Base-by-base conservation (phyloP, 257 asterid species). In the Fraxinus pennsylvanica region DNA sequence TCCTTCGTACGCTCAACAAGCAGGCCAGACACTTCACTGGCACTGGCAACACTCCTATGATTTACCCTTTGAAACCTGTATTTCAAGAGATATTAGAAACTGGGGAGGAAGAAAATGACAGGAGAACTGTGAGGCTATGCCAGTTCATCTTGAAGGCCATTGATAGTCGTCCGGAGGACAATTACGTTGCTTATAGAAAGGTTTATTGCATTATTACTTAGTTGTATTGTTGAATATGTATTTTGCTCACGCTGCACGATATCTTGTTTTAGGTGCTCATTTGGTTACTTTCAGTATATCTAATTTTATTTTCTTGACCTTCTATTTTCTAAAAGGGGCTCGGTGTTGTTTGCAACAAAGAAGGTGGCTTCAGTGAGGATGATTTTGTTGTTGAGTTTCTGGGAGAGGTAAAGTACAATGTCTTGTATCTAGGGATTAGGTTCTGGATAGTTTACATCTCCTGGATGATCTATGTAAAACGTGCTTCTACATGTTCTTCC, bases 351-450 rank as follows among this genome's bases (percentile, higher is more conserved):
- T 96, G 99, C 95, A 87, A 92, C 82, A 96, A 89, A 88, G 90
- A 96, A 89, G 95, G 92, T 78, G 99, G 99, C 81, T 96, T 96
- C 77, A 75, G 84, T 71, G 90, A 91, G 79, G 99, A 96, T 61
- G 99, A 96, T 87, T 96, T 96, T 84, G 97, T 96, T 66, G 99
- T 96, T 76, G 98, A 96, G 85, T 96, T 96, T 87, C 79, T 96
- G 75, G 99, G 99, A 80, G 99, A 96, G 99, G 99, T 96, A 86
- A 84, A 87, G 25, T 63, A 63, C 36, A 63, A 27, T 59, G 67
- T 22, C 27, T 1, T 57, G 22, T n/a, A 57, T 57, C 68, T 61
- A 19, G 68, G 30, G 68, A 61, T n/a, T 61, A 61, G 7, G 12
- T 61, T 63, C 35, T 63, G 17, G 57, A 63, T 63, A 63, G 17